Evolutionary conservation across 2,329 filamentous ascomycete species (phyloP), one percentile per base, ranked within the genome.

Genomic region (Cercospora sp.): DNA sequence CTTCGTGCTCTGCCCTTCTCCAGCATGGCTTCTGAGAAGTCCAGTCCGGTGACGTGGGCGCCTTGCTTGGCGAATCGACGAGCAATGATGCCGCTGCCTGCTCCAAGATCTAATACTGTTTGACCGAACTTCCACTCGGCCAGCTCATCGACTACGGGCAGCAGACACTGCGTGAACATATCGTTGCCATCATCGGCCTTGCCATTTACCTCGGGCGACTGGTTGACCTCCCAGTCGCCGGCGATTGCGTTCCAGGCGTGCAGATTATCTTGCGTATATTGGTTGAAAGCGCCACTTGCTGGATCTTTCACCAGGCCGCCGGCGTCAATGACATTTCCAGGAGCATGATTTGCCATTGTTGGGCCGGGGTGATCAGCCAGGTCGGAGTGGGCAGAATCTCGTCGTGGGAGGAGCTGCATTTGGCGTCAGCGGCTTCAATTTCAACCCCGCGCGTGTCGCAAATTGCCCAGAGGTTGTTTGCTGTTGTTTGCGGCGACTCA

Each of bases 11-110:
- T 59, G 30, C 82, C 82, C 18, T 76, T 68, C 6, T 78, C 70
- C 2, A 84, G 63, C 83, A 85, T 84, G 8, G 71, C 73, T 20
- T 70, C 60, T 40, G 79, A 80, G 45, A 80, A 83, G 67, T 85
- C 84, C 1, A 84, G 82, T 1, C 82, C 84, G 3, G 81, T 69
- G 12, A 85, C 81, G 1, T 69, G 65, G 0, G 78, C 78, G 9
- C 79, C 80, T 23, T 76, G 68, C 9, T 72, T 72, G 1, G 78
- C 79, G 16, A 86, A 76, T 78, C 80, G 82, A 23, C 83, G 80
- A 16, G 83, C 82, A 18, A 81, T 80, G 28, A 85, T 78, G 26
- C 84, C 84, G 66, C 84, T 85, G 45, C 84, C 83, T 0, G 82
- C 84, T 3, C 83, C 82, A n/a, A 86, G 76, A 64, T 85, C 84